Conservation (phyloP, 225 moss, liverwort and hornwort genomes). For the Pseudisothecium myosuroides region DNA sequence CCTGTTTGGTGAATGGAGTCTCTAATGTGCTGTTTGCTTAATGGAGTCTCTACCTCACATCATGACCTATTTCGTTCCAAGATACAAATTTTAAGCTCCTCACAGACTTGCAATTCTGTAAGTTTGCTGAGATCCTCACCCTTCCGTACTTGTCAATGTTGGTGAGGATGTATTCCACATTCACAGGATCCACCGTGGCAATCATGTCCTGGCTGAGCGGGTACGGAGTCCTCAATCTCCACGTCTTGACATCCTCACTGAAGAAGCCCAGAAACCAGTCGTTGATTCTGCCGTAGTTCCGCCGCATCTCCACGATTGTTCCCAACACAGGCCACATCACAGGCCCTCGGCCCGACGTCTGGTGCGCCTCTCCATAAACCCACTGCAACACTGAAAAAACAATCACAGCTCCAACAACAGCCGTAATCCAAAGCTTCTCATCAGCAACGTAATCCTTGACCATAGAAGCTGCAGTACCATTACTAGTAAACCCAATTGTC, state of each 20-base stretch:
- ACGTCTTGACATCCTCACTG: constrained; percentile 11
- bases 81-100: not conserved
- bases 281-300: not conserved
- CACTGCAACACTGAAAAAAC: too few relatives aligned
- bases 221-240: not conserved
- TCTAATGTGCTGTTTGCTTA: too few relatives aligned
- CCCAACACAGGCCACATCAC: constrained; percentile 7
- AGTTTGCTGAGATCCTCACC: not conserved
- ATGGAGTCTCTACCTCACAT: not conserved
- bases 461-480: not conserved
- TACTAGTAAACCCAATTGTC: too few relatives aligned
- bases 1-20: too few relatives aligned
- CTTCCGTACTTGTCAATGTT: constrained; percentile 20
- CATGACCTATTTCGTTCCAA: not conserved
- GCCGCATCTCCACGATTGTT: constrained; percentile 5
- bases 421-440: too few relatives aligned
- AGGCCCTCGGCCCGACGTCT: not conserved
- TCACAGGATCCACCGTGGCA: constrained; percentile 12
- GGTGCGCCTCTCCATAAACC: too few relatives aligned
- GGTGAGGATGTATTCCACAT: constrained; percentile 23
- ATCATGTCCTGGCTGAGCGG: not conserved
- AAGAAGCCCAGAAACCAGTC: constrained; percentile 19
- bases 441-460: not conserved
- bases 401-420: too few relatives aligned
- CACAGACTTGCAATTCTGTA: not conserved